Base-by-base conservation (phyloP, 1,284 basidiomycete species). In the Ganoderma leucocontextum region DNA sequence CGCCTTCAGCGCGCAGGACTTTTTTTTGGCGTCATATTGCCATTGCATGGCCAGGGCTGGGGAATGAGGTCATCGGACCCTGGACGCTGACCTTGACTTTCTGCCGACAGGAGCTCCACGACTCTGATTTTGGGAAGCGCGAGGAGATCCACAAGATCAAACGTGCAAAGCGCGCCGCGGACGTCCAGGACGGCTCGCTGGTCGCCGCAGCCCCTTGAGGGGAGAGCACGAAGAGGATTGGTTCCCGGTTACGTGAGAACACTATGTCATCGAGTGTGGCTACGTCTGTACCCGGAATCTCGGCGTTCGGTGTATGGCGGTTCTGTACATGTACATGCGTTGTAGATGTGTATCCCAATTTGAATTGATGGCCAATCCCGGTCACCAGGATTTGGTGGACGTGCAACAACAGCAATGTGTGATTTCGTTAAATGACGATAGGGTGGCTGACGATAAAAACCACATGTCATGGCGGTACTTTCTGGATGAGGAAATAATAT, bases 91-190 rank as follows among this genome's bases (percentile, higher is more conserved):
- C 35, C 7, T 12, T 7, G n/a, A 3, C 44, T 17, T n/a, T 4
- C 42, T 35, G 17, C 2, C 10, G 10, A 52, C 47, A 96, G 95
- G 93, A 95, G 81, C 85, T 99, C 74, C 94, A 97, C 76, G 95
- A 97, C 75, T 93, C 94, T 19, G 88, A 92, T 68, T 98, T 98
- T 81, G 97, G 97, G 33, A 90, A 93, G 79, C 86, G 95, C 67
- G 95, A 97, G 80, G 88, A 92, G 81, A 89, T 94, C 52, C 89
- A 95, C 77, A 85, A 83, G 77, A 84, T 90, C 70, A 95, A 95
- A 72, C 81, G 78, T 65, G 82, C 77, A 70, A 85, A 84, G 74
- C 78, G 80, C 63, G 78, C 77, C 59, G 73, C 75, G 41, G 74
- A 80, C 67, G 72, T 77, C 5, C 71, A 67, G 47, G 65, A 60